Percentiles rank a stretch among this genome's conserved stretches.
Conservation (phyloP, 306 rosid species). For the Inga leiocalycina region DNA sequence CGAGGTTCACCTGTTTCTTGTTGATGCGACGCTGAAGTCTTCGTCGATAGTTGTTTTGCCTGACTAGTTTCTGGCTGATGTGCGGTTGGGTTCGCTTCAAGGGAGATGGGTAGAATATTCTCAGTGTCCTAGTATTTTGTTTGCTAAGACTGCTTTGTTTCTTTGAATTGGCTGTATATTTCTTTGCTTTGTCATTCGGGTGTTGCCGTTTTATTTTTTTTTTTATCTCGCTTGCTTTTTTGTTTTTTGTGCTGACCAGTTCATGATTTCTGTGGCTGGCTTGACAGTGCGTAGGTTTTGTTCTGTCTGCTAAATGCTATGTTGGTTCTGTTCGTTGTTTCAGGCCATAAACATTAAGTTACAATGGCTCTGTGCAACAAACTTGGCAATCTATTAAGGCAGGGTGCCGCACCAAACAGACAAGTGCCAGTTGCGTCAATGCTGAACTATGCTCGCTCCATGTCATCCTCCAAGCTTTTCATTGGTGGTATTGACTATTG, state of each 20-base stretch:
- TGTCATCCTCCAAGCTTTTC: constrained; percentile 81
- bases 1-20: neutral
- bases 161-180: neutral
- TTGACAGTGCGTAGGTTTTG: neutral
- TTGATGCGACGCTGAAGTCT: neutral
- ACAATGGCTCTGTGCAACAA: constrained; percentile 60
- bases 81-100: neutral
- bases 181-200: neutral
- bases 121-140: too few relatives aligned
- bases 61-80: neutral
- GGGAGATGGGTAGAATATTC: neutral
- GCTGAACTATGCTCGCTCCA: constrained; percentile 70
- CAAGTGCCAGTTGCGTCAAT: constrained; percentile 54
- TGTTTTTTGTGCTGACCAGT: neutral
- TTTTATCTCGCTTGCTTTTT: neutral
- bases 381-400: constrained; percentile 64
- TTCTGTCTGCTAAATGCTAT: neutral
- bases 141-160: neutral
- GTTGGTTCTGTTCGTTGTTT: neutral
- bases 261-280: neutral
- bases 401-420: constrained; percentile 47
- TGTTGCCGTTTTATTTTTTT: too few relatives aligned
- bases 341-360: neutral
- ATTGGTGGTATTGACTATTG: constrained; percentile 62
- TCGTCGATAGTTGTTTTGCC: neutral